Evolutionary conservation across 768 basidiomycete genomes (phyloP).

Genomic region (Mycena pura): DNA sequence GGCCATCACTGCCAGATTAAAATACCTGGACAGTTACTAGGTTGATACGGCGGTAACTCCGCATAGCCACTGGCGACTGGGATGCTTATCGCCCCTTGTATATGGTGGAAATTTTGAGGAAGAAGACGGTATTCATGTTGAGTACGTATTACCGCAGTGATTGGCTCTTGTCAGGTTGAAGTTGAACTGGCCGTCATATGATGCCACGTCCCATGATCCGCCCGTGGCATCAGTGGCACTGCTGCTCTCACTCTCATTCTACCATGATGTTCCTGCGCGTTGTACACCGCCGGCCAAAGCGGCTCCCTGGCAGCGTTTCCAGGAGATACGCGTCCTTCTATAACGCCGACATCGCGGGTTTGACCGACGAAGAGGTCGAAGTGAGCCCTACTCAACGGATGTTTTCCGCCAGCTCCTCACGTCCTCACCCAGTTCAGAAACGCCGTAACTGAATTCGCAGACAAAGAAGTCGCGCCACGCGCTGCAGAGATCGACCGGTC

Average conservation of each 20-base stretch:
- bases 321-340: slow-evolving; percentile 60
- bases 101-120: too few species aligned
- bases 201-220: too few species aligned
- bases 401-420: neutral
- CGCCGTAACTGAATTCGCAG: slow-evolving; percentile 79
- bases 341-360: slow-evolving; percentile 73
- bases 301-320: neutral
- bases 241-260: neutral
- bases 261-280: slow-evolving; percentile 9
- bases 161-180: too few species aligned
- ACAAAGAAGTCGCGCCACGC: slow-evolving; percentile 83
- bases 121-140: too few species aligned
- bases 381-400: slow-evolving; percentile 44
- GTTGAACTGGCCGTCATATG: too few species aligned
- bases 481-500: slow-evolving; percentile 87
- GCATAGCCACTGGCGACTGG: too few species aligned
- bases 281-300: neutral
- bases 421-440: slow-evolving; percentile 69
- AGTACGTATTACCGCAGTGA: too few species aligned
- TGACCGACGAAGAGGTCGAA: slow-evolving; percentile 82
- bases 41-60: too few species aligned
- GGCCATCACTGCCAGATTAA: too few species aligned
- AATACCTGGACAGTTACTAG: too few species aligned
- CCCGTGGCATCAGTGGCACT: too few species aligned
- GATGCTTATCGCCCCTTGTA: too few species aligned